Evolutionary conservation across 495 filamentous ascomycete species (phyloP).

Genomic region (Antarctomyces pellizariae): DNA sequence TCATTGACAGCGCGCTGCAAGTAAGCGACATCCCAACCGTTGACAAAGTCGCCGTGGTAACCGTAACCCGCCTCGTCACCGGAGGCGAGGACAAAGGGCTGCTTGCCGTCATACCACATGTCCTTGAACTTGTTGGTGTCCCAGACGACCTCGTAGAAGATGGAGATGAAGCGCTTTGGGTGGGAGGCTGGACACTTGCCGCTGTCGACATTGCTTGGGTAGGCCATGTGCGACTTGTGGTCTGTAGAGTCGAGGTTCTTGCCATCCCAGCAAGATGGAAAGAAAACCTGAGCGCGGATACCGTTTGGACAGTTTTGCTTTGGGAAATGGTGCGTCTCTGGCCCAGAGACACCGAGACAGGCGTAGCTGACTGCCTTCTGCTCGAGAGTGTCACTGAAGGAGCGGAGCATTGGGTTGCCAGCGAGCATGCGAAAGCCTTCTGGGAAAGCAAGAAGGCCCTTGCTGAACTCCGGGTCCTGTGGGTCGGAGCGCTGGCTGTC

Average conservation of each 20-base stretch:
- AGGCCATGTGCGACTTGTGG: conserved; percentile 34
- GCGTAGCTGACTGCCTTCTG: conserved; percentile 24
- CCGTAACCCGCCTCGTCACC: conserved; percentile 50
- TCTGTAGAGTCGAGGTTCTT: conserved; percentile 29
- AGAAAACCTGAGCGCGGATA: conserved; percentile 62
- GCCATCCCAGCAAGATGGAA: conserved; percentile 84
- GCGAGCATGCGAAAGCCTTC: conserved; percentile 50
- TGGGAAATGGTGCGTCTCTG: conserved; percentile 28
- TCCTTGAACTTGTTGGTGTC: conserved; percentile 27
- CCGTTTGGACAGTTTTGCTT: conserved; percentile 33
- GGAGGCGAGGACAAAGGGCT: conserved; percentile 19
- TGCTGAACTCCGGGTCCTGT: conserved; percentile 5
- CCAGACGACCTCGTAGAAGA: conserved; percentile 43
- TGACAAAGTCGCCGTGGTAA: conserved; percentile 57
- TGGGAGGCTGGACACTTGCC: conserved; percentile 29
- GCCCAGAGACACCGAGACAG: conserved; percentile 26
- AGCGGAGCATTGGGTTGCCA: conserved; percentile 32
- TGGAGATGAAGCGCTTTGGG: conserved; percentile 28
- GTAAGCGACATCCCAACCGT: conserved; percentile 37
- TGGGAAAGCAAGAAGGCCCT: conserved; percentile 25
- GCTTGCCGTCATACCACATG: conserved; percentile 25
- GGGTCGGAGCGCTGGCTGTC: conserved; percentile 8
- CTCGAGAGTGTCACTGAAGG: conserved; percentile 16
- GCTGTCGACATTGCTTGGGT: conserved; percentile 20
- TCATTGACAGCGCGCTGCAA: conserved; percentile 34